A percentile compares a stretch with the other conserved stretches of the same genome.
phyloP scores from a whole-genome alignment of 108 stramenopile genomes.

The Craspedostauros australis region DNA sequence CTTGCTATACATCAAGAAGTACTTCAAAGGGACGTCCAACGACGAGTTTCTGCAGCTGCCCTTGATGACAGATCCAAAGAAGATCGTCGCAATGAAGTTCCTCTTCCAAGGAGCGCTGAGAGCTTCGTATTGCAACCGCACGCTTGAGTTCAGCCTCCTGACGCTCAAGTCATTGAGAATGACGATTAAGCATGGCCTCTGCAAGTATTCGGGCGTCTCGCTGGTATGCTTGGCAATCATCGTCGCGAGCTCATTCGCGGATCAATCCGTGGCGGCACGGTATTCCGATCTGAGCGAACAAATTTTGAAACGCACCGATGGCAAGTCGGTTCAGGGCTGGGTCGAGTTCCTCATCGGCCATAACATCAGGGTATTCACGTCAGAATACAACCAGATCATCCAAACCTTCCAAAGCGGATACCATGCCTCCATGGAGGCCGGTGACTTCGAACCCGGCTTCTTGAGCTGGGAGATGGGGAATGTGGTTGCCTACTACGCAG shows the following conservation, averaged over 20 bases:
- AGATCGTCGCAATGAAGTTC: background rate
- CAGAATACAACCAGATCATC: background rate
- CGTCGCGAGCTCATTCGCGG: background rate
- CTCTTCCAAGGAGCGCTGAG: background rate
- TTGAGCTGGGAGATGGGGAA: background rate
- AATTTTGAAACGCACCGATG: background rate
- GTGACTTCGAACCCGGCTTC: background rate
- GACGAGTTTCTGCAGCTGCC: background rate
- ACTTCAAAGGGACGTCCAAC: background rate
- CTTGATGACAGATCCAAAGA: background rate
- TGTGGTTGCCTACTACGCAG: background rate
- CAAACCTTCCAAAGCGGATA: background rate
- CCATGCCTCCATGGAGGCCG: background rate
- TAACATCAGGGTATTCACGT: background rate
- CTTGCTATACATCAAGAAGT: background rate
- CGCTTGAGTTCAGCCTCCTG: background rate
- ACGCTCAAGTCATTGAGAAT: background rate
- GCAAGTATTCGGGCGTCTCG: background rate
- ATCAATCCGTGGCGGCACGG: background rate
- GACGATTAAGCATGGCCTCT: background rate
- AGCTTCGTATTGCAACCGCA: background rate
- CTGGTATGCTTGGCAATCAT: background rate
- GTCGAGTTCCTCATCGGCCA: background rate
- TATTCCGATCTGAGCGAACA: background rate
- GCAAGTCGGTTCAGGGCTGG: background rate